Evolutionary conservation across 2,329 filamentous ascomycete species (phyloP), one percentile per base, ranked within the genome.

Genomic region (Beauveria bassiana): DNA sequence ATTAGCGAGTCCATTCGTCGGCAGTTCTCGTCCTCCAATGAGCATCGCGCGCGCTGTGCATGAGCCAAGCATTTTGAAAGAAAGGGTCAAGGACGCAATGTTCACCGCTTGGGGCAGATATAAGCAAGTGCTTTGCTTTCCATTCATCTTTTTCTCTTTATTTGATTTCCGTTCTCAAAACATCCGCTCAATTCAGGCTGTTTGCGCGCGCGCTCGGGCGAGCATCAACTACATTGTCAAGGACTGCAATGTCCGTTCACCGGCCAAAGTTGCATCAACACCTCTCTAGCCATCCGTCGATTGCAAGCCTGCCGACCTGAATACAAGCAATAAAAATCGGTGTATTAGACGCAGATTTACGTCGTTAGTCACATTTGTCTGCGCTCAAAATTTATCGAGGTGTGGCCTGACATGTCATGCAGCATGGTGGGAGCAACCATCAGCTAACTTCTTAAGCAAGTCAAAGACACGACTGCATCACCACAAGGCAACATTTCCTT

Each of bases 351-450:
- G 16, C 16, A 50, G 12, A 50, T 31, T 16, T 28, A n/a, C 26
- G 16, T n/a, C 20, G 14, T 40, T 24, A 5, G 20, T 38, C 9
- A 10, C n/a, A 14, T 40, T 42, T 12, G 24, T 20, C 12, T 16
- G 34, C 20, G 16, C 54, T 34, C 34, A 24, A 28, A 20, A 4
- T 43, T 6, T 22, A 24, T 34, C 5, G n/a, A 26, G 9, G 42
- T 54, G 50, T 40, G 49, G 40, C 42, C 49, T 22, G 50, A 53
- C 58, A 2, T 28, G 58, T 51, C 58, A 54, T 54, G 58, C 50
- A 60, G 40, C 58, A 60, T 60, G 42, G 42, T 54, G 47, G 57
- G 28, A 52, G 57, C 49, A 60, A 22, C 58, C 28, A 47, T 28
- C 22, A 52, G 24, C 47, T 46, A 31, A 47, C 28, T 26, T 53